Evolutionary conservation across 2,329 filamentous ascomycete species (phyloP).

Genomic region (Aureobasidium zeae): DNA sequence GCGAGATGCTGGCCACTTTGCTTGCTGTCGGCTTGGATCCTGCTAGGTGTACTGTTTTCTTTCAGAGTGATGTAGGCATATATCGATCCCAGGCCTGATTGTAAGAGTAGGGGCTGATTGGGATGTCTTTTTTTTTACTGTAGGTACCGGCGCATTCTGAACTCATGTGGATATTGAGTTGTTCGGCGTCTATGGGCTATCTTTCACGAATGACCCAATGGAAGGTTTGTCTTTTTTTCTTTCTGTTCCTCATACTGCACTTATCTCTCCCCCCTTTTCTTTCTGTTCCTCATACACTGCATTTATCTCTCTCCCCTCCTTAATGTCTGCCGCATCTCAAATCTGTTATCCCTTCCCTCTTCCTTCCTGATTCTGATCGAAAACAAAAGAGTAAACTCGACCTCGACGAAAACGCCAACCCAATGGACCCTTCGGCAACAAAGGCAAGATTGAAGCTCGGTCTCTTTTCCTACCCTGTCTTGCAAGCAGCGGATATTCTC

Average conservation of each 20-base stretch:
- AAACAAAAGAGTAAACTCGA: conserved; percentile 64
- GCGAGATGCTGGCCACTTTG: conserved; percentile 68
- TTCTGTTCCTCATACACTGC: neutral
- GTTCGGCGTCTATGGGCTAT: conserved; percentile 83
- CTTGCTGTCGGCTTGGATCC: conserved; percentile 78
- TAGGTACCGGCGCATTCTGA: conserved; percentile 72
- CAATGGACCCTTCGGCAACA: conserved; percentile 45
- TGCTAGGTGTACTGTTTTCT: conserved; percentile 67
- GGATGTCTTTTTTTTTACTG: too few species aligned
- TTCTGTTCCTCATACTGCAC: neutral
- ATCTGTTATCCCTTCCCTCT: conserved; percentile 16
- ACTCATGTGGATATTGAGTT: conserved; percentile 95
- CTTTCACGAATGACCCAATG: conserved; percentile 98
- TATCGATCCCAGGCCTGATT: too few species aligned
- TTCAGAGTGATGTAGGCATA: conserved; percentile 58
- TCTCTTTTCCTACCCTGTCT: conserved; percentile 88
- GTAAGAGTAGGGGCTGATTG: conserved; percentile 10
- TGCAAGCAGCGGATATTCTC: conserved; percentile 35
- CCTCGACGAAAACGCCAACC: conserved; percentile 48
- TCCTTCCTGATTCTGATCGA: neutral
- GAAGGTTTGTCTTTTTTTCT: conserved; percentile 57
- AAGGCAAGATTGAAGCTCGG: conserved; percentile 65
- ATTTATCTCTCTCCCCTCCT: too few species aligned
- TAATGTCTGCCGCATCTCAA: neutral
- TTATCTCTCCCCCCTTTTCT: neutral